Base-by-base conservation (phyloP, 306 rosid species). In the Lablab purpureus region DNA sequence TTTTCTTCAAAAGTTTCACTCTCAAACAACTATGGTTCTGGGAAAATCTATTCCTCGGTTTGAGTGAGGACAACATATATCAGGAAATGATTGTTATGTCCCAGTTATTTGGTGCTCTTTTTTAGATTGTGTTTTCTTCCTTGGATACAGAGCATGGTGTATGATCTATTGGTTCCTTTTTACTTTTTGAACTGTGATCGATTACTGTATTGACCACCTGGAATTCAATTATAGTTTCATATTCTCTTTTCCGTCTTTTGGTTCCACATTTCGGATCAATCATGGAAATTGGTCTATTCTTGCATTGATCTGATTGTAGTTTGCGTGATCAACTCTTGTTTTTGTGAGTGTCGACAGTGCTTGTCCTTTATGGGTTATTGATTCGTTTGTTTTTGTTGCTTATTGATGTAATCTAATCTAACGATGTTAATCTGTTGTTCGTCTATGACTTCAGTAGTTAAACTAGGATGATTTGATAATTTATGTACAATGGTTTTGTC, bases 41-140 rank as follows among this genome's bases (percentile, higher is more conserved):
- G 62, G 4, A 58, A 58, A 6, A 15, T 14, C 9, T 14, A 2
- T 58, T 25, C 28, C 4, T 27, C 19, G 7, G 7, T 13, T 13
- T 1, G 36, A 43, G 3, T 13, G 9, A 22, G 21, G 34, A 23
- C 6, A 25, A 46, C 62, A 71, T 14, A 51, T 65, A 47, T 40
- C 56, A 80, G 84, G 83, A 82, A 70, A 77, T 84, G 67, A 69
- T 86, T 73, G 51, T 65, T 76, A 21, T 50, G 18, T 76, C 28
- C 11, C 70, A 28, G 49, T 62, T 76, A 73, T 47, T 37, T 59
- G 47, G 23, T 41, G 67, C 25, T 79, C 70, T 71, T 36, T 52
- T 27, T 10, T 4, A n/a, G 0, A 17, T 40, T 40, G 67, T 25
- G 4, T 59, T 27, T 59, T 59, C 34, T 12, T 25, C n/a, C 67